phyloP scores from a whole-genome alignment of 1,139 yeast genomes.

The Scheffersomyces lignicola region DNA sequence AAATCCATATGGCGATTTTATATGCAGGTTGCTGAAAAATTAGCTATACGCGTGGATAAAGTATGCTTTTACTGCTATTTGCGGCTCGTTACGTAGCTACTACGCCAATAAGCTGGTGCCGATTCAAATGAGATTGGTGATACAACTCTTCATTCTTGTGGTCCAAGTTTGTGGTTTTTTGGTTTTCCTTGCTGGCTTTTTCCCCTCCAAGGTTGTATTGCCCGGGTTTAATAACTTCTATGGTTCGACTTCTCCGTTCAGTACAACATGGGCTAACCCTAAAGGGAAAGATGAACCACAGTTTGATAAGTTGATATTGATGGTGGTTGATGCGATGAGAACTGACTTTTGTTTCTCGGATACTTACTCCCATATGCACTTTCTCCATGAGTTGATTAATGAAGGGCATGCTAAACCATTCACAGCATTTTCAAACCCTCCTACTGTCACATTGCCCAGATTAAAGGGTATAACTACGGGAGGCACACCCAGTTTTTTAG shows the following conservation, averaged over 20 bases:
- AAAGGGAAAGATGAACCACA: conserved; percentile 34
- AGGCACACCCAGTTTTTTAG: conserved; percentile 75
- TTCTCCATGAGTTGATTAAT: conserved; percentile 65
- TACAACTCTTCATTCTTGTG: conserved; percentile 10
- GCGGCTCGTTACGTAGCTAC: no score
- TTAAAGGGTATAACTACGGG: conserved; percentile 81
- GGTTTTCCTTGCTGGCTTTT: conserved; percentile 77
- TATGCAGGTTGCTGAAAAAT: no score
- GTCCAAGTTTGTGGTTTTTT: conserved; percentile 50
- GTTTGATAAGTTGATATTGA: conserved; percentile 68
- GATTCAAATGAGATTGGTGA: no score
- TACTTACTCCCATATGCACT: conserved; percentile 55
- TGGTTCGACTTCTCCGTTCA: conserved; percentile 19
- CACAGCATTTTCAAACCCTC: conserved; percentile 88
- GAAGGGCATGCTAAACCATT: conserved; percentile 76
- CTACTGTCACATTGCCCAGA: conserved; percentile 80
- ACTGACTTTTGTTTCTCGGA: conserved; percentile 80
- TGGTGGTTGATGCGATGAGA: conserved; percentile 93
- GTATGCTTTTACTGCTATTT: no score
- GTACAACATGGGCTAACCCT: conserved; percentile 8
- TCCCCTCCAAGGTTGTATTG: conserved; percentile 78
- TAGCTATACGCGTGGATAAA: no score
- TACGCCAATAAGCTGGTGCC: no score
- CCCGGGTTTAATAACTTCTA: conserved; percentile 50
- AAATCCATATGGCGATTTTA: no score